Evolutionary conservation across 1,139 yeast genomes (phyloP).

Genomic region (Geotrichum fermentans): DNA sequence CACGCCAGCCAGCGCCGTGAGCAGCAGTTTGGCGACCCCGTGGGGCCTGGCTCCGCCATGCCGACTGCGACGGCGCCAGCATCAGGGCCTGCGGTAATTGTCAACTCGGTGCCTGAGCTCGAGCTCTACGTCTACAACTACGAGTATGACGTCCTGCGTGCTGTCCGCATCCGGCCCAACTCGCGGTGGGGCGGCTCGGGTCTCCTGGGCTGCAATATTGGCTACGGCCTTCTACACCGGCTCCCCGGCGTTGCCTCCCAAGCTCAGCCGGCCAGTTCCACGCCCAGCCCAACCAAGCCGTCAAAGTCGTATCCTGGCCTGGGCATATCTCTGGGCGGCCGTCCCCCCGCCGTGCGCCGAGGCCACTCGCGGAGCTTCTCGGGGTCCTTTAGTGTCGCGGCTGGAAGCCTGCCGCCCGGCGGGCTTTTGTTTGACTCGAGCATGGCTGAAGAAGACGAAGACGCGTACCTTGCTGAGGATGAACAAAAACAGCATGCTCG

Average conservation of each 20-base stretch:
- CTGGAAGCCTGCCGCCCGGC: slow-evolving; percentile 4
- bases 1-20: slow-evolving; percentile 25
- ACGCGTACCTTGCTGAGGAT: background rate
- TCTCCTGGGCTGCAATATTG: slow-evolving; percentile 88
- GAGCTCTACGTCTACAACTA: slow-evolving; percentile 81
- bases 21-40: slow-evolving; percentile 4
- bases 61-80: background rate
- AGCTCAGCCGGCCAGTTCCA: too few relatives aligned
- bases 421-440: slow-evolving; percentile 4
- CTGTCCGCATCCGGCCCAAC: slow-evolving; percentile 71
- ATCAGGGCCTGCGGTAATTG: slow-evolving; percentile 2
- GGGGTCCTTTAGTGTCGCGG: background rate
- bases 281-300: too few relatives aligned
- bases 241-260: slow-evolving; percentile 53
- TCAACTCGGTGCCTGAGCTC: slow-evolving; percentile 31
- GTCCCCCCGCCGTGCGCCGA: too few relatives aligned
- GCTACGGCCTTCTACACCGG: slow-evolving; percentile 83
- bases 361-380: background rate
- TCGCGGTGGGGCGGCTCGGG: slow-evolving; percentile 64
- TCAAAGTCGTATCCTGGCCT: background rate
- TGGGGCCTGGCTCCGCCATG: background rate
- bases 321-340: too few relatives aligned
- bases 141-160: slow-evolving; percentile 77
- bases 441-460: background rate
- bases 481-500: background rate